phyloP scores from a whole-genome alignment of 1,139 yeast species.

The Pneumocystis canis region DNA sequence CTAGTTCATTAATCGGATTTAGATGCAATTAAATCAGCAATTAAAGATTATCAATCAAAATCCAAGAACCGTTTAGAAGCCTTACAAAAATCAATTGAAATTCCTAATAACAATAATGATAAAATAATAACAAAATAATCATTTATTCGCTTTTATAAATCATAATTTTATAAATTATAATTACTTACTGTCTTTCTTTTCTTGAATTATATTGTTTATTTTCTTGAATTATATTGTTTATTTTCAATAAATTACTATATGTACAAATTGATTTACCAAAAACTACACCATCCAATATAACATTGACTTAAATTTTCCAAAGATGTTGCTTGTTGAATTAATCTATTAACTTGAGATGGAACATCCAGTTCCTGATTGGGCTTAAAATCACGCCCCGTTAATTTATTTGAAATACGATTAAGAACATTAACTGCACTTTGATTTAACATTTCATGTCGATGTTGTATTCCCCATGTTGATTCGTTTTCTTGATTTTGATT shows the following conservation, averaged over 20 bases:
- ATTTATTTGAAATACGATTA: slow-evolving; percentile 77
- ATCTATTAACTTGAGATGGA: slow-evolving; percentile 79
- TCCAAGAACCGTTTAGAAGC: background rate
- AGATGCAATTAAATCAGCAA: slow-evolving; percentile 1
- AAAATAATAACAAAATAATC: background rate
- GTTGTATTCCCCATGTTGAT: slow-evolving; percentile 46
- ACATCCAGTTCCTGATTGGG: slow-evolving; percentile 58
- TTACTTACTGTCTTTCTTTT: too few species aligned
- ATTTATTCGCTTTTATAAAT: background rate
- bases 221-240: background rate
- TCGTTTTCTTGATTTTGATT: slow-evolving; percentile 5
- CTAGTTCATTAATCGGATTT: background rate
- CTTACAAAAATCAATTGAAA: background rate
- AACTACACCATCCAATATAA: slow-evolving; percentile 97
- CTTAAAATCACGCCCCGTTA: slow-evolving; percentile 86
- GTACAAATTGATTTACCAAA: slow-evolving; percentile 44
- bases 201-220: too few species aligned
- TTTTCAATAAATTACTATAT: background rate
- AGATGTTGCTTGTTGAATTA: slow-evolving; percentile 91
- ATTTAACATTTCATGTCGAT: slow-evolving; percentile 66
- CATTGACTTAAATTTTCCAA: slow-evolving; percentile 94
- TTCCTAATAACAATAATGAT: background rate
- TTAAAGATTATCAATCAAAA: slow-evolving; percentile 1
- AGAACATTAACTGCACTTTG: slow-evolving; percentile 87
- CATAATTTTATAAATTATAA: too few species aligned